phyloP scores from a whole-genome alignment of 2,329 filamentous ascomycete species.

The Acrocalymma vagum region DNA sequence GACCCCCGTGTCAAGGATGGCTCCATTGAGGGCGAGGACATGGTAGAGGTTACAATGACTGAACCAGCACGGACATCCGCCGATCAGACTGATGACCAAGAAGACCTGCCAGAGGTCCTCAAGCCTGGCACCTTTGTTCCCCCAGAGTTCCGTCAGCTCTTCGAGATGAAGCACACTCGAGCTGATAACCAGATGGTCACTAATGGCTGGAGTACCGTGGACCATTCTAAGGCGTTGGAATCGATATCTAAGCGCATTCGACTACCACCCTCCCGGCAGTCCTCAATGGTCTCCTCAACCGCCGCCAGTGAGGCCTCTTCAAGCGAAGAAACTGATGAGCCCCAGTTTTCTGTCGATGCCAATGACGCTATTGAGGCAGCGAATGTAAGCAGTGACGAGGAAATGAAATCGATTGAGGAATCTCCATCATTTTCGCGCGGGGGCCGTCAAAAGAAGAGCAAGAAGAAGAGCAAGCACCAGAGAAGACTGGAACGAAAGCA shows the following conservation, averaged over 20 bases:
- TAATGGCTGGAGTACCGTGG: slow-evolving; percentile 72
- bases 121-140: slow-evolving; percentile 66
- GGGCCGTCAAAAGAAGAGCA: slow-evolving; percentile 42
- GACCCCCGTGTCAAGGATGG: slow-evolving; percentile 77
- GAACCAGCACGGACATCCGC: slow-evolving; percentile 58
- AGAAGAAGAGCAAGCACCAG: slow-evolving; percentile 41
- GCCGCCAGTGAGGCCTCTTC: slow-evolving; percentile 35
- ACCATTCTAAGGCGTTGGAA: slow-evolving; percentile 67
- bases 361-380: slow-evolving; percentile 38
- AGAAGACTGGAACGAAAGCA: slow-evolving; percentile 36
- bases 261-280: slow-evolving; percentile 37
- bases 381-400: slow-evolving; percentile 47
- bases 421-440: slow-evolving; percentile 26
- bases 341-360: slow-evolving; percentile 35
- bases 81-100: slow-evolving; percentile 30
- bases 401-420: slow-evolving; percentile 41
- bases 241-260: slow-evolving; percentile 59
- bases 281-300: slow-evolving; percentile 43
- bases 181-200: slow-evolving; percentile 67
- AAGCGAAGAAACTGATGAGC: slow-evolving; percentile 45
- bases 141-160: slow-evolving; percentile 70
- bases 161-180: slow-evolving; percentile 75
- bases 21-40: slow-evolving; percentile 87
- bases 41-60: slow-evolving; percentile 89
- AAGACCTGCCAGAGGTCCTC: slow-evolving; percentile 55